These are phyloP conservation scores for Pichia sp. DNA, from an alignment of 1,139 yeast species.

Conservation along the genomic window DNA sequence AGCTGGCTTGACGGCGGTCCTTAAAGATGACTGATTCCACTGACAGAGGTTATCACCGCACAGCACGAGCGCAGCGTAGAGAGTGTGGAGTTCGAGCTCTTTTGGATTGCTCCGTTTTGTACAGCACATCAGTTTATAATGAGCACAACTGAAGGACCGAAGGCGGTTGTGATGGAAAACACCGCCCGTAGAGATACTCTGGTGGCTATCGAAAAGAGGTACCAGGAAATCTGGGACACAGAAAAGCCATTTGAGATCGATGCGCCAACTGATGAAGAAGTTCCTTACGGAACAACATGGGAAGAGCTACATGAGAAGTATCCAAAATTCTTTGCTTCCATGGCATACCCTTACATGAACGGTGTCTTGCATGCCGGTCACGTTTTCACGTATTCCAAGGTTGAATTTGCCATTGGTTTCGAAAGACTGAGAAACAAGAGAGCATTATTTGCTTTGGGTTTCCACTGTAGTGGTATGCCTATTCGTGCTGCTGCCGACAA, in stretches of 20 bases:
- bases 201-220: constrained; percentile 83
- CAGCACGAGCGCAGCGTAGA: no score
- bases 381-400: constrained; percentile 90
- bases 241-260: constrained; percentile 80
- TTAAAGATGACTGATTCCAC: background rate
- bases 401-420: constrained; percentile 88
- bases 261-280: constrained; percentile 74
- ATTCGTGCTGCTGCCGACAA: constrained; percentile 96
- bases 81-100: no score
- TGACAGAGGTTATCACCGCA: no score
- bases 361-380: constrained; percentile 99
- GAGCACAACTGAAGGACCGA: constrained; percentile 20
- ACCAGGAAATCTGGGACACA: constrained; percentile 82
- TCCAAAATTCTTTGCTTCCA: constrained; percentile 87
- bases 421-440: constrained; percentile 93
- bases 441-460: constrained; percentile 93
- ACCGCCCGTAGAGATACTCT: constrained; percentile 93
- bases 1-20: background rate
- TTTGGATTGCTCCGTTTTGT: background rate
- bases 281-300: constrained; percentile 41
- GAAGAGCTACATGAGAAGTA: constrained; percentile 72
- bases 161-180: constrained; percentile 32
- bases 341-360: constrained; percentile 99
- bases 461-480: constrained; percentile 99
- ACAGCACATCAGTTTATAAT: constrained; percentile 7